A percentile compares a stretch with the other conserved stretches of the same genome.
Evolutionary conservation across 208 protist species (phyloP).

Genomic region (Leishmania tropica): DNA sequence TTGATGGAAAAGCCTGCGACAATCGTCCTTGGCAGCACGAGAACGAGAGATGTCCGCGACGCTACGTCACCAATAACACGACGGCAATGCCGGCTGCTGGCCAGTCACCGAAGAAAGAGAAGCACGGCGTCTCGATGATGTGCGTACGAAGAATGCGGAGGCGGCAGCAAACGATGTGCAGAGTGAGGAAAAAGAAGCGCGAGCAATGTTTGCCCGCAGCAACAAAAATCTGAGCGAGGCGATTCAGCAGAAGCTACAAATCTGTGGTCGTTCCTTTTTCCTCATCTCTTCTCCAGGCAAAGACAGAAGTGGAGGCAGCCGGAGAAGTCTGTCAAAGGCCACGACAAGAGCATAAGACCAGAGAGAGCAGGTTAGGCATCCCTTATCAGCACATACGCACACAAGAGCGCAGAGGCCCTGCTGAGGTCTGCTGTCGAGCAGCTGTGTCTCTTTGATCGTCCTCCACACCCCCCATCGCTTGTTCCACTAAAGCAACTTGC

Average conservation of each 20-base stretch:
- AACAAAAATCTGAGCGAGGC: background rate
- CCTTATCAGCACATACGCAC: background rate
- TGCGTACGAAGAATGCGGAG: constrained; percentile 6
- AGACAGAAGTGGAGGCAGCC: background rate
- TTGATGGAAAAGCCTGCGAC: background rate
- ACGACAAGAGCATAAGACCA: background rate
- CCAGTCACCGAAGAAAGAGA: constrained; percentile 9
- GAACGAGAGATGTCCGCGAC: background rate
- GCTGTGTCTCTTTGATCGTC: background rate
- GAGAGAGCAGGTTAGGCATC: background rate
- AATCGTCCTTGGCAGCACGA: background rate
- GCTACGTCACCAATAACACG: background rate
- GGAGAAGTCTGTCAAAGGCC: background rate
- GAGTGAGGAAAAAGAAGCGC: background rate
- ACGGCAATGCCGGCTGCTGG: constrained; percentile 4
- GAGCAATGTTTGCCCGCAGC: background rate
- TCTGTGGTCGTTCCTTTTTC: background rate
- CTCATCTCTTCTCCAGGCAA: background rate
- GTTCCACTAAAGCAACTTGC: background rate
- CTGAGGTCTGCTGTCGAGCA: background rate
- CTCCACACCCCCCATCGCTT: background rate
- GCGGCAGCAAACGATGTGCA: background rate
- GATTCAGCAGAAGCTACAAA: background rate
- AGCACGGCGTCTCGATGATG: constrained; percentile 1
- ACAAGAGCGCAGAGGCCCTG: background rate